Conservation (phyloP, 148 eudicot species). For the Bassia scoparia region DNA sequence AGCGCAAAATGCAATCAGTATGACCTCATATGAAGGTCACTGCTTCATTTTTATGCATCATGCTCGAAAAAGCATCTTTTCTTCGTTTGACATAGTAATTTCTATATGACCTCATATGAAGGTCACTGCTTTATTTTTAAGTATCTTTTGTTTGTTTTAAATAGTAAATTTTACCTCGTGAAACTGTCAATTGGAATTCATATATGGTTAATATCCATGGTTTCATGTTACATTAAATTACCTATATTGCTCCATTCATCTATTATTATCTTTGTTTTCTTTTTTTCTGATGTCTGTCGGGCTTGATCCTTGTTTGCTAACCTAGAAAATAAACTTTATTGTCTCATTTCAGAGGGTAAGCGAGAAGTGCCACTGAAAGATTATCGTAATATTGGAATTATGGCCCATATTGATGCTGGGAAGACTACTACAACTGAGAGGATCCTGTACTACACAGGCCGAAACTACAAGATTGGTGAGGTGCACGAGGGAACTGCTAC, state of each 20-base stretch:
- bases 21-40: not conserved
- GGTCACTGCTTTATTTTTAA: not conserved
- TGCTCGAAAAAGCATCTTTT: not conserved
- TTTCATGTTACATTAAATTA: not conserved
- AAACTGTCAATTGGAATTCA: not conserved
- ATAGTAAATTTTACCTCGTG: not conserved
- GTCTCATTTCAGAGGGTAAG: slow-evolving; percentile 44
- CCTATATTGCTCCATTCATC: not conserved
- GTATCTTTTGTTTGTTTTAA: not conserved
- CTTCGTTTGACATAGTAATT: not conserved
- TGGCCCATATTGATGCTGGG: slow-evolving; percentile 99
- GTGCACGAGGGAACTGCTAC: slow-evolving; percentile 99
- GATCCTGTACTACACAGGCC: slow-evolving; percentile 82
- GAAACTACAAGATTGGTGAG: slow-evolving; percentile 96
- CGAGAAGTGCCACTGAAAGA: slow-evolving; percentile 67
- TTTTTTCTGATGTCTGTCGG: slow-evolving; percentile 8
- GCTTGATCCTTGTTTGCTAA: slow-evolving; percentile 11
- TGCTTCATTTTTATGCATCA: slow-evolving; percentile 8
- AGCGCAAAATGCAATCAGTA: not conserved
- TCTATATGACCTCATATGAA: not conserved
- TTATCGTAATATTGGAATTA: slow-evolving; percentile 95
- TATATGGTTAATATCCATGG: not conserved
- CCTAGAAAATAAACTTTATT: not conserved
- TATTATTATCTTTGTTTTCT: not conserved
- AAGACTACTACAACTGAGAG: slow-evolving; percentile 98